Base-by-base conservation (phyloP, 345 rosid genomes). In the Brassica incana region DNA sequence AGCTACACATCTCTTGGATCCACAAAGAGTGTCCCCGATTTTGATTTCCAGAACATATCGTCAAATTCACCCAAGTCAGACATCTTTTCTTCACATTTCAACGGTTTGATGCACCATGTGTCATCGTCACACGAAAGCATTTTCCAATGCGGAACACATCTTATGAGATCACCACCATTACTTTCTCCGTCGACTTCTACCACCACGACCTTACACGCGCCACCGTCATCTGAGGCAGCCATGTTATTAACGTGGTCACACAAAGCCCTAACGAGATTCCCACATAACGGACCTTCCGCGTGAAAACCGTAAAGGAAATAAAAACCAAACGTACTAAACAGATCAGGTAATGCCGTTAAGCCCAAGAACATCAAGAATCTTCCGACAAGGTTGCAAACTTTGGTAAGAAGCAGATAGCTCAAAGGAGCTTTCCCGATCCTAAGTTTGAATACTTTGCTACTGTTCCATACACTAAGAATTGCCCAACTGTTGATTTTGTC, bases 401-500 rank as follows among this genome's bases (percentile, higher is more conserved):
- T 88, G 7, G 92, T 80, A 85, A 83, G 87, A 45, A 83, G 40
- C 50, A 77, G 43, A 83, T 89, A 89, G 59, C 90, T 78, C 4
- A 89, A 67, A 5, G 94, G 90, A 45, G 91, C 90, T 78, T 86
- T 86, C 8, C 83, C 92, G 50, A 89, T 69, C 74, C 85, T 84
- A 50, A 92, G 82, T 73, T 88, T 91, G 86, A 91, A 92, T 3
- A 92, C 67, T 54, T 89, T 89, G 20, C 90, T 88, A 61, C 87
- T 90, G 73, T 91, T 87, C 97, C 96, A 92, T 12, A 89, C 97
- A 71, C 97, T 92, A 29, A 92, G 73, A 88, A 89, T 83, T 48
- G 97, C 97, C 96, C 94, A 92, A 71, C 82, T 85, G 38, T 58
- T 73, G 16, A 62, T 65, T 40, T 32, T 58, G 43, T 75, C 74